phyloP scores from a whole-genome alignment of 306 rosid species.

The Prunus mira region DNA sequence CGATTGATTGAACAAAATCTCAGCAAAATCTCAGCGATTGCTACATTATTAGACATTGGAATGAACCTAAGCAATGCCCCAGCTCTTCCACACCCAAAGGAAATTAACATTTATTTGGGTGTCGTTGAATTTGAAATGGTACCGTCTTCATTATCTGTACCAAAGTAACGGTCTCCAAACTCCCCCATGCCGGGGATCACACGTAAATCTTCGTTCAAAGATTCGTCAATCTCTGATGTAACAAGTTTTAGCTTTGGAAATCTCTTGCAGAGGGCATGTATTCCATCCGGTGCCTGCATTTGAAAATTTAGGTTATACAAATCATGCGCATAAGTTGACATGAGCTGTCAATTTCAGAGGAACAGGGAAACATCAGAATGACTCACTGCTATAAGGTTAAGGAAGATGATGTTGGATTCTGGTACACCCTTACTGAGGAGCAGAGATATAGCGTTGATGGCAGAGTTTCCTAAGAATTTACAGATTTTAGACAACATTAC shows the following conservation, averaged over 20 bases:
- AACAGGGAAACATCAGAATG: neutral
- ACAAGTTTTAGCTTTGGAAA: constrained; percentile 24
- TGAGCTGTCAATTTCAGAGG: neutral
- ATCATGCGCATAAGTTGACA: neutral
- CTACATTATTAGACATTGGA: neutral
- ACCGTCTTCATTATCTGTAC: constrained; percentile 11
- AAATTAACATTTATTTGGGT: neutral
- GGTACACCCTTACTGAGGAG: constrained; percentile 26
- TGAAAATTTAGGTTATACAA: neutral
- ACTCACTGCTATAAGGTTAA: constrained; percentile 28
- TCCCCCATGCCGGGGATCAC: constrained; percentile 27
- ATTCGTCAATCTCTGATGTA: constrained; percentile 21
- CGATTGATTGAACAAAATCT: neutral
- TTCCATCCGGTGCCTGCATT: constrained; percentile 24
- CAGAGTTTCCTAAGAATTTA: constrained; percentile 19
- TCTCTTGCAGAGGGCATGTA: constrained; percentile 19
- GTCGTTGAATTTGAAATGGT: neutral
- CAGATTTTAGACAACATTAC: neutral
- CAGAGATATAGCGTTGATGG: constrained; percentile 24
- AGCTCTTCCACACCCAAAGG: neutral
- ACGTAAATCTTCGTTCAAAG: neutral
- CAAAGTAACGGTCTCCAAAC: constrained; percentile 24
- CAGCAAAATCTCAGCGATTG: neutral
- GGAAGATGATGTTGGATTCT: constrained; percentile 23
- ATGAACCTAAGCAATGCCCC: neutral